Conservation (phyloP, 768 basidiomycete genomes). For the Tricholoma sp. region DNA sequence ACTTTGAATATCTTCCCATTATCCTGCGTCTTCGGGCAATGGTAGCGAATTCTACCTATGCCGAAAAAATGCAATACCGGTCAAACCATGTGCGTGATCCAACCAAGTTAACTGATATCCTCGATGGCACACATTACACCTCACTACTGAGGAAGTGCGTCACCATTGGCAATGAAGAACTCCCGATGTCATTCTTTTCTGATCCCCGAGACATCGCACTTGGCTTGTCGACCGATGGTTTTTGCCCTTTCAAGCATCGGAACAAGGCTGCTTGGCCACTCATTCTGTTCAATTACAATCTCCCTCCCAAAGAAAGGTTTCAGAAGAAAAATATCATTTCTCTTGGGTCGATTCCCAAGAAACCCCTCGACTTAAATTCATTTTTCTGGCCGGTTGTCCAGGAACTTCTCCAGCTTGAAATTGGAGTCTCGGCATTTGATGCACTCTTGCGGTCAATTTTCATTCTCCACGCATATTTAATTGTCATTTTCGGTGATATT, state of each 20-base stretch:
- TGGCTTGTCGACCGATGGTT: conserved; percentile 34
- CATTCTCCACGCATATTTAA: conserved; percentile 14
- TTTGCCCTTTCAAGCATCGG: conserved; percentile 26
- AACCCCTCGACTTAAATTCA: conserved; percentile 20
- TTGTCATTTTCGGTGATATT: conserved; percentile 19
- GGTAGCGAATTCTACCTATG: conserved; percentile 10
- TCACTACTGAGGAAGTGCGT: conserved; percentile 17
- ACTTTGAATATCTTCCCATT: conserved; percentile 35
- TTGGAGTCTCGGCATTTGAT: conserved; percentile 26
- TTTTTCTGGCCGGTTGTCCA: not conserved
- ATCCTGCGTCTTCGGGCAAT: conserved; percentile 25
- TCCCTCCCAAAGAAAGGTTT: conserved; percentile 20
- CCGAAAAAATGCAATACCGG: not conserved
- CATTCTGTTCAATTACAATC: conserved; percentile 29
- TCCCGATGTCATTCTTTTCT: conserved; percentile 26
- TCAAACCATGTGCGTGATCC: not conserved
- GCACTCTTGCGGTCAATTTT: conserved; percentile 8
- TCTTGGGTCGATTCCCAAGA: conserved; percentile 33
- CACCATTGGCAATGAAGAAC: conserved; percentile 19
- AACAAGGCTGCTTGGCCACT: conserved; percentile 33
- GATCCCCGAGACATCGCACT: conserved; percentile 34
- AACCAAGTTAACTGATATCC: conserved; percentile 24
- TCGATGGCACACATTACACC: conserved; percentile 28
- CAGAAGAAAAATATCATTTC: conserved; percentile 23
- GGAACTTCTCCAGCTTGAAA: conserved; percentile 27